Percentiles rank a stretch among this genome's conserved stretches.
These are phyloP conservation scores for Haberlea rhodopensis DNA, from an alignment of 257 asterid genomes.

Conservation along the genomic window DNA sequence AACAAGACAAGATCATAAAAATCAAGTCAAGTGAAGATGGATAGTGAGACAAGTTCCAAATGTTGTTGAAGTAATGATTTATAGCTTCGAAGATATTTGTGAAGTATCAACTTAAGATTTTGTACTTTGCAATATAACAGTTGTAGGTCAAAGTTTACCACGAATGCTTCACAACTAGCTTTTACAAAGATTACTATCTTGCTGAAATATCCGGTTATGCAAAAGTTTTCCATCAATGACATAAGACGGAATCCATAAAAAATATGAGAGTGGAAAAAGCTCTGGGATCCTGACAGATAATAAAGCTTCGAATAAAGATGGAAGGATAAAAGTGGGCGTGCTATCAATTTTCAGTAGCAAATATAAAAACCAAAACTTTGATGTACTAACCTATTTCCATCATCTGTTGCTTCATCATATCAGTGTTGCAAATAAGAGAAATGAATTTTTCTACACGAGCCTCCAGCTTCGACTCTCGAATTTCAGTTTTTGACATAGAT, in stretches of 20 bases:
- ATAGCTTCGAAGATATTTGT: too few species aligned
- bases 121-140: too few species aligned
- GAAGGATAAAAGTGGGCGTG: constrained; percentile 2
- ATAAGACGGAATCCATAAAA: neutral
- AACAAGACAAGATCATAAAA: too few species aligned
- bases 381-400: constrained; percentile 73
- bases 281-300: neutral
- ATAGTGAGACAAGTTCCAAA: too few species aligned
- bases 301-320: constrained; percentile 13
- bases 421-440: constrained; percentile 77
- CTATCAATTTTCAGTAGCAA: constrained; percentile 1
- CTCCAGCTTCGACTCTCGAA: constrained; percentile 73
- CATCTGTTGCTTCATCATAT: constrained; percentile 99
- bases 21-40: too few species aligned
- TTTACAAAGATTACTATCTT: constrained; percentile 17
- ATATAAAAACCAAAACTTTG: neutral
- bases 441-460: constrained; percentile 76
- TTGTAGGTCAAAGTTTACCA: constrained; percentile 6
- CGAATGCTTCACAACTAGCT: constrained; percentile 13
- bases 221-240: constrained; percentile 4
- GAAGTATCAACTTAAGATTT: too few species aligned
- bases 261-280: constrained; percentile 1
- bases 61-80: too few species aligned
- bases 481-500: constrained; percentile 35
- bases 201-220: neutral